These are phyloP conservation scores for Talinum fruticosum DNA, from an alignment of 148 eudicot species.

Conservation along the genomic window DNA sequence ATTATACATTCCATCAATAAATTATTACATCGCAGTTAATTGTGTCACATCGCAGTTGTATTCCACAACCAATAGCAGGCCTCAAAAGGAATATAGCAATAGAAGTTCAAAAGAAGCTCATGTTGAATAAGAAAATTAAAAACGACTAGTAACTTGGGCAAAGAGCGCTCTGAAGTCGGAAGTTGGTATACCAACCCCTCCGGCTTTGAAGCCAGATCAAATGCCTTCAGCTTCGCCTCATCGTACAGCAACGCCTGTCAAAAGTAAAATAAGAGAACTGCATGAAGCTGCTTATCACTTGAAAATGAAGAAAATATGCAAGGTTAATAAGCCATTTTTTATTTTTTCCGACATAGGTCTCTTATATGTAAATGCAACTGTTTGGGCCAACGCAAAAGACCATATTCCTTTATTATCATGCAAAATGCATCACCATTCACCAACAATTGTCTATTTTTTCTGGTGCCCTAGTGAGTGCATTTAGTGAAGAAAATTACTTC, in stretches of 20 bases:
- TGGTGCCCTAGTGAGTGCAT: not conserved
- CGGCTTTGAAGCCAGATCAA: constrained; percentile 82
- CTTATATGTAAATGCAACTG: no score
- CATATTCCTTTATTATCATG: not conserved
- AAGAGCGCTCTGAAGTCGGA: constrained; percentile 72
- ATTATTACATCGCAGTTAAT: not conserved
- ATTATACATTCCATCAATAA: not conserved
- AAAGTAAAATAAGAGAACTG: not conserved
- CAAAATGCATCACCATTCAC: not conserved
- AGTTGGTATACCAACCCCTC: constrained; percentile 76
- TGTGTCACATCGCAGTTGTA: not conserved
- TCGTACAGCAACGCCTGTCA: constrained; percentile 73
- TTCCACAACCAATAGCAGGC: not conserved
- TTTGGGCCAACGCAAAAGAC: no score
- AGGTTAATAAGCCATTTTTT: no score
- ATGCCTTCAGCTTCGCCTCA: constrained; percentile 82
- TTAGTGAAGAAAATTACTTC: not conserved
- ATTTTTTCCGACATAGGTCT: no score
- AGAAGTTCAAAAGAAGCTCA: not conserved
- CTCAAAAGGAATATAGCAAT: not conserved
- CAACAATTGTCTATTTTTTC: not conserved
- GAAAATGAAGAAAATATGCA: not conserved
- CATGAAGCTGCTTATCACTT: not conserved
- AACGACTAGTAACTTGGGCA: constrained; percentile 52
- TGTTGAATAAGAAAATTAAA: constrained; percentile 31